These are phyloP conservation scores for Omphalotus guepiniiformis DNA, from an alignment of 768 basidiomycete genomes.

Conservation along the genomic window DNA sequence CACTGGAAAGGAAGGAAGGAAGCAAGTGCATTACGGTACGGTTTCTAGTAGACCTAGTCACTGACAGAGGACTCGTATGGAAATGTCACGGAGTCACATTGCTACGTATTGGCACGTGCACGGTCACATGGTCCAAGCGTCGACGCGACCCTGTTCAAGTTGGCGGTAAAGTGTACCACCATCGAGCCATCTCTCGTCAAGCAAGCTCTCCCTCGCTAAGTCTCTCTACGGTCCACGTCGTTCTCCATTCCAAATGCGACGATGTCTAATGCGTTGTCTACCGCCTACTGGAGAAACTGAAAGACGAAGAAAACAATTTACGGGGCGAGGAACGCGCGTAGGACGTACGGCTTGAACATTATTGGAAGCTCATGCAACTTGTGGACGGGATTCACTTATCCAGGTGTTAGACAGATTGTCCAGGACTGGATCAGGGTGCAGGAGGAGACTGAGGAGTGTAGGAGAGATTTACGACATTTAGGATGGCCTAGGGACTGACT, in stretches of 20 bases:
- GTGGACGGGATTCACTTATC: constrained; percentile 34
- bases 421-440: constrained; percentile 45
- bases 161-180: too few relatives aligned
- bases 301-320: constrained; percentile 31
- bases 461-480: constrained; percentile 42
- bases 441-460: constrained; percentile 46
- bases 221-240: constrained; percentile 28
- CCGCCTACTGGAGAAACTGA: constrained; percentile 28
- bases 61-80: too few relatives aligned
- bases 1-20: too few relatives aligned
- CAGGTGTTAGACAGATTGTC: constrained; percentile 42
- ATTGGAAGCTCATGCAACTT: constrained; percentile 35
- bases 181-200: constrained; percentile 46
- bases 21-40: too few relatives aligned
- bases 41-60: too few relatives aligned
- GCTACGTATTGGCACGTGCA: too few relatives aligned
- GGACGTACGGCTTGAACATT: constrained; percentile 36
- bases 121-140: too few relatives aligned
- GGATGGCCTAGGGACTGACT: constrained; percentile 55
- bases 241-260: constrained; percentile 15
- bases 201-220: constrained; percentile 42
- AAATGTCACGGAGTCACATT: too few relatives aligned
- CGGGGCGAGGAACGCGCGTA: constrained; percentile 31
- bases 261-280: constrained; percentile 30
- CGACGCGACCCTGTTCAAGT: too few relatives aligned